Conservation (phyloP, 2,329 filamentous ascomycete species). For the Atkinsonella hypoxylon region DNA sequence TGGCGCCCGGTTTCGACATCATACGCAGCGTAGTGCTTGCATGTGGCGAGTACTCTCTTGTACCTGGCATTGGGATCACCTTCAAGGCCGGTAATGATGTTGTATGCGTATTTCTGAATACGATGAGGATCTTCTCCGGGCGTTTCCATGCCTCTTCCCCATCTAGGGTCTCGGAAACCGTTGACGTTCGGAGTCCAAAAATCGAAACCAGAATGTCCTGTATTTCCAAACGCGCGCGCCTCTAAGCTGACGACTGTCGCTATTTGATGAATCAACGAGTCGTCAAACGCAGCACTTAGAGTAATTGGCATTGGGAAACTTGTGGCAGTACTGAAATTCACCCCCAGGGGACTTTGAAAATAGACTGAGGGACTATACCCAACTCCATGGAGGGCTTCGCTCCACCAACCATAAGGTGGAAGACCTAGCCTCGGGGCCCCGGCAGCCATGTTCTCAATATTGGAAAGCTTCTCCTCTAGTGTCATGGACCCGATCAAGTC, state of each 20-base stretch:
- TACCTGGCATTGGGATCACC: conserved; percentile 11
- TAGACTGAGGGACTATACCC: conserved; percentile 23
- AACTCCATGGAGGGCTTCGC: conserved; percentile 51
- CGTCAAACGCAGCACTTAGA: conserved; percentile 51
- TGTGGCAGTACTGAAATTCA: conserved; percentile 43
- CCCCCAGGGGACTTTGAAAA: conserved; percentile 12
- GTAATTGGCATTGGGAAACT: conserved; percentile 54
- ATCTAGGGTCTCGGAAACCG: conserved; percentile 49
- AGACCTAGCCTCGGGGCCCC: conserved; percentile 36
- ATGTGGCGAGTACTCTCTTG: conserved; percentile 37
- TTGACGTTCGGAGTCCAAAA: conserved; percentile 60
- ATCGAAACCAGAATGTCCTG: conserved; percentile 40
- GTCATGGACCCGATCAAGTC: conserved; percentile 16
- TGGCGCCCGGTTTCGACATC: conserved; percentile 41
- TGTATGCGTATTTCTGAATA: conserved; percentile 34
- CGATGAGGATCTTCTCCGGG: conserved; percentile 44
- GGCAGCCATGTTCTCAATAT: conserved; percentile 1
- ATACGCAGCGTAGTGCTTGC: conserved; percentile 49
- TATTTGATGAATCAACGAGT: conserved; percentile 45
- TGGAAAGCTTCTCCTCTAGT: not conserved
- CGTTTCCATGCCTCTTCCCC: conserved; percentile 50
- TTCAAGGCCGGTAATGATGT: conserved; percentile 26
- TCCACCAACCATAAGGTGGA: conserved; percentile 49
- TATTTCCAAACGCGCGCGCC: conserved; percentile 53
- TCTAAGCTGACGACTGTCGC: conserved; percentile 45